phyloP scores from a whole-genome alignment of 129 eudicot species.

The Oenanthe sinensis region DNA sequence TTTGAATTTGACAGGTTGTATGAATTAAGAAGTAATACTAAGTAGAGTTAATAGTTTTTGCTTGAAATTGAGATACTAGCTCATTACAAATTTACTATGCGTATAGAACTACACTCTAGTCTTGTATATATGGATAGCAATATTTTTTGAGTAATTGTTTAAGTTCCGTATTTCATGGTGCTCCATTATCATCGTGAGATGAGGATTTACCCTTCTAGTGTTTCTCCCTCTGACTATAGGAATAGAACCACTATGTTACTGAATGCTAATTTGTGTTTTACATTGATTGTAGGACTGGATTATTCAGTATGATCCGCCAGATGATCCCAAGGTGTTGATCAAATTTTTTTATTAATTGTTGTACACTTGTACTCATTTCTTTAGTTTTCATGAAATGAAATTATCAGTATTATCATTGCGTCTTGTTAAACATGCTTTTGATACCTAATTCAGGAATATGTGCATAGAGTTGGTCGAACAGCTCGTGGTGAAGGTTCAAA shows the following conservation, averaged over 20 bases:
- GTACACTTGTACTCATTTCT: not conserved
- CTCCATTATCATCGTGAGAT: not conserved
- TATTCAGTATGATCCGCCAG: conserved; percentile 58
- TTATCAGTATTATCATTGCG: not conserved
- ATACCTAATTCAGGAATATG: conserved; percentile 41
- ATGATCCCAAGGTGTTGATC: conserved; percentile 49
- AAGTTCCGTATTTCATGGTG: not conserved
- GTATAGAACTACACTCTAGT: not conserved
- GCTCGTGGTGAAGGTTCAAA: conserved; percentile 68
- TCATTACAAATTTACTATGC: not conserved
- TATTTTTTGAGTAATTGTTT: not conserved
- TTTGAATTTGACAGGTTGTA: not conserved
- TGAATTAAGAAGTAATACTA: not conserved
- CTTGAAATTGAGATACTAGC: not conserved
- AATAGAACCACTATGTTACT: not conserved
- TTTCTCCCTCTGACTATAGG: not conserved
- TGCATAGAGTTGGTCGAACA: conserved; percentile 65
- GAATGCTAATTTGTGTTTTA: not conserved
- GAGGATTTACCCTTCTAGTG: not conserved
- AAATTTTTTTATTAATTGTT: not conserved
- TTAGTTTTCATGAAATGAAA: not conserved
- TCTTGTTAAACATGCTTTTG: not conserved
- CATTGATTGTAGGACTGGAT: conserved; percentile 46
- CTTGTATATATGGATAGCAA: not conserved
- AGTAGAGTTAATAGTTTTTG: not conserved